Percentiles rank a stretch among this genome's conserved stretches.
These are phyloP conservation scores for Phaseolus coccineus DNA, from an alignment of 331 rosid species.

Conservation along the genomic window DNA sequence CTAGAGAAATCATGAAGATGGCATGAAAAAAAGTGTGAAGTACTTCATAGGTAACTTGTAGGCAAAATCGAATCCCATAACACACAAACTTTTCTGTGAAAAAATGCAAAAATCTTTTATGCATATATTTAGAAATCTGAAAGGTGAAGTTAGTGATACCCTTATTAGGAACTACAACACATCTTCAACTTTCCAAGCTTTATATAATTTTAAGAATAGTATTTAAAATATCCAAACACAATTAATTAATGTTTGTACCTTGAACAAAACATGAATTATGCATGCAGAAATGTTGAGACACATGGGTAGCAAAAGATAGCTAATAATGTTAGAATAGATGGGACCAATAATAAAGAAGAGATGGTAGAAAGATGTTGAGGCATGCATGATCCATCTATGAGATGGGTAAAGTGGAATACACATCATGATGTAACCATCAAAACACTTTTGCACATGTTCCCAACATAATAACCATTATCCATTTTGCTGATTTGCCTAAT, in stretches of 20 bases:
- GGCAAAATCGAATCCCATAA: neutral
- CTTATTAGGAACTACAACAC: neutral
- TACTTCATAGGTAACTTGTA: neutral
- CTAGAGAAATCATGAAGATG: neutral
- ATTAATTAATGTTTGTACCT: neutral
- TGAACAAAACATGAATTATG: neutral
- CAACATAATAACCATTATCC: neutral
- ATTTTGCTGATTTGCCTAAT: neutral
- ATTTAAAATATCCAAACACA: neutral
- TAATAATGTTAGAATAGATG: neutral
- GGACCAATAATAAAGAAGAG: neutral
- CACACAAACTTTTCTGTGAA: neutral
- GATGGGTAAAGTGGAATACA: conserved; percentile 1
- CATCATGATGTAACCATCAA: conserved; percentile 15
- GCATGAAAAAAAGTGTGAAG: neutral
- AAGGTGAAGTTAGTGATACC: neutral
- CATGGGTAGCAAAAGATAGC: neutral
- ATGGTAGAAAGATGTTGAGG: conserved; percentile 15
- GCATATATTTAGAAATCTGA: neutral
- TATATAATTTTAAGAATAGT: no score
- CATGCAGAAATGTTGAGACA: neutral
- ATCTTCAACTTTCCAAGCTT: neutral
- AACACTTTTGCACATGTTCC: conserved; percentile 25
- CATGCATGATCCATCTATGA: conserved; percentile 39
- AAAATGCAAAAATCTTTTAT: neutral